Conservation (phyloP, 441 rosid species). For the Croton laevigatus region DNA sequence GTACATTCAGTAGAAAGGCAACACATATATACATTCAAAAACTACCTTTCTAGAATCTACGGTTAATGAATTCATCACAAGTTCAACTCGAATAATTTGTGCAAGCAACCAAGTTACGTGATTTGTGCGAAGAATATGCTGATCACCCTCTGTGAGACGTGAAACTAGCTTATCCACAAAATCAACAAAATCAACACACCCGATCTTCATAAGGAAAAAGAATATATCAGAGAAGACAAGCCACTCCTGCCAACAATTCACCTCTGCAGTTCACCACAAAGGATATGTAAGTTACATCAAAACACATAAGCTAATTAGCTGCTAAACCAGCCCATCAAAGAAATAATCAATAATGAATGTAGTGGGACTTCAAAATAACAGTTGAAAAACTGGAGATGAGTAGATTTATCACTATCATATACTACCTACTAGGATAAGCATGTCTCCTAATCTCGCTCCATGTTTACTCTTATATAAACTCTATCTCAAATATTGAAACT, state of each 20-base stretch:
- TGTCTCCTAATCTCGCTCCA: background rate
- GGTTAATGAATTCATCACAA: conserved; percentile 75
- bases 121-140: conserved; percentile 85
- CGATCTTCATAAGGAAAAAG: conserved; percentile 84
- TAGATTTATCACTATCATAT: conserved; percentile 3
- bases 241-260: conserved; percentile 99
- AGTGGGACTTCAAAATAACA: background rate
- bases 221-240: conserved; percentile 91
- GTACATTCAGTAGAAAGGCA: conserved; percentile 18
- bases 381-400: background rate
- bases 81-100: conserved; percentile 83
- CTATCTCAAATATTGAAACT: background rate
- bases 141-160: conserved; percentile 71
- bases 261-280: conserved; percentile 52
- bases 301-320: background rate
- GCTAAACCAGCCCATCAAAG: conserved; percentile 4
- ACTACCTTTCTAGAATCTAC: conserved; percentile 81
- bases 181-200: conserved; percentile 93
- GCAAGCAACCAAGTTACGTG: conserved; percentile 98
- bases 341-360: conserved; percentile 10
- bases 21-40: conserved; percentile 4
- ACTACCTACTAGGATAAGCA: conserved; percentile 3
- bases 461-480: background rate
- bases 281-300: conserved; percentile 5
- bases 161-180: conserved; percentile 89